Percentiles rank a stretch among this genome's conserved stretches.
These are phyloP conservation scores for Fonsecaea pedrosoi DNA, from an alignment of 2,329 filamentous ascomycete species.

Conservation along the genomic window DNA sequence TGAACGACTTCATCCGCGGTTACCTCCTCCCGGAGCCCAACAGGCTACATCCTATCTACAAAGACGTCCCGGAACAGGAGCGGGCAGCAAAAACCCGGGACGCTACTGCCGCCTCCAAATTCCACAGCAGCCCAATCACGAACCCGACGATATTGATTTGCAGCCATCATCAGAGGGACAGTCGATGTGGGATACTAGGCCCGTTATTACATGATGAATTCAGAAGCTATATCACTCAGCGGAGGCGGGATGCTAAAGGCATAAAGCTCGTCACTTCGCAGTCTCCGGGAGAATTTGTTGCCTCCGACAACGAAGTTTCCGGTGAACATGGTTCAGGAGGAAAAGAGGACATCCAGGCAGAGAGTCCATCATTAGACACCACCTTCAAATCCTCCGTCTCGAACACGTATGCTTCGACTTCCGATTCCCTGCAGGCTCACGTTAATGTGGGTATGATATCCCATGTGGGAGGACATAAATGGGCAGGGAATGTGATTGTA, in stretches of 20 bases:
- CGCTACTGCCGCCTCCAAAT: constrained; percentile 64
- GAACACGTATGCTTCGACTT: not conserved
- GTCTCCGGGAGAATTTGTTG: constrained; percentile 5
- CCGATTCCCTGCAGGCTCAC: constrained; percentile 31
- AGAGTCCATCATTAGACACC: not conserved
- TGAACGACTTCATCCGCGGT: constrained; percentile 54
- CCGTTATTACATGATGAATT: constrained; percentile 77
- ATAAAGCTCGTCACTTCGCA: constrained; percentile 16
- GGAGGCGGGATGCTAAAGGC: not conserved
- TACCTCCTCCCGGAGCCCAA: constrained; percentile 58
- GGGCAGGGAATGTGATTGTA: constrained; percentile 86
- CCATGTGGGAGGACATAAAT: constrained; percentile 93
- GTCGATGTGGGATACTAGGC: constrained; percentile 80
- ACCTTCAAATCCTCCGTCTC: not conserved
- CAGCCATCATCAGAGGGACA: constrained; percentile 81
- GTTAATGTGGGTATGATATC: constrained; percentile 62
- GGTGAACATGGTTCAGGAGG: not conserved
- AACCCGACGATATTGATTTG: constrained; percentile 75
- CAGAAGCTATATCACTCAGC: constrained; percentile 45
- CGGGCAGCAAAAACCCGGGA: constrained; percentile 59
- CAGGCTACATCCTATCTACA: constrained; percentile 66
- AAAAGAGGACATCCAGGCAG: not conserved
- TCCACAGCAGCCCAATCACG: constrained; percentile 15
- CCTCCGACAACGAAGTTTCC: constrained; percentile 4
- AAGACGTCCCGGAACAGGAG: constrained; percentile 61